phyloP scores from a whole-genome alignment of 768 basidiomycete species.

The Glaciozyma antarctica region DNA sequence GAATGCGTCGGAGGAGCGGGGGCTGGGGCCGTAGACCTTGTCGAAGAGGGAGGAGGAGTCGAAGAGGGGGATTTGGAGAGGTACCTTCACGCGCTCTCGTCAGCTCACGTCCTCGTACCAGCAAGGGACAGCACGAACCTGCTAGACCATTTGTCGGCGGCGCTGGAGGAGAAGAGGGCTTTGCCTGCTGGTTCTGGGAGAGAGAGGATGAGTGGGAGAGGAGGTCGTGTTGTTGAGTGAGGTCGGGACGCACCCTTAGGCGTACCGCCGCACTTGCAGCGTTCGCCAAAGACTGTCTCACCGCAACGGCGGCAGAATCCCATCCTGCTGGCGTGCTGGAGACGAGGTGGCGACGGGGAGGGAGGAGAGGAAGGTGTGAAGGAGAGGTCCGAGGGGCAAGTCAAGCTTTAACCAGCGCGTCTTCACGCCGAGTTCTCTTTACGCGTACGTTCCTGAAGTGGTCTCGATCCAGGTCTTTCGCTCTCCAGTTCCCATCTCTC shows the following conservation, averaged over 20 bases:
- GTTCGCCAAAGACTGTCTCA: not conserved
- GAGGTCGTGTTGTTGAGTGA: not conserved
- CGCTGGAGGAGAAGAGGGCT: not conserved
- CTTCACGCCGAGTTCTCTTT: too few relatives aligned
- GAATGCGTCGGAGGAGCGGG: not conserved
- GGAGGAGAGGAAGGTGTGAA: too few relatives aligned
- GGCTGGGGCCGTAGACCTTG: not conserved
- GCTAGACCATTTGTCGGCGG: slow-evolving; percentile 11
- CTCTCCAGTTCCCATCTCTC: not conserved
- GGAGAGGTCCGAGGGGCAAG: too few relatives aligned
- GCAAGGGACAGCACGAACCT: not conserved
- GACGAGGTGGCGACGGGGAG: too few relatives aligned
- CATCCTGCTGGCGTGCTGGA: slow-evolving; percentile 1
- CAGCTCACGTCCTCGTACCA: not conserved
- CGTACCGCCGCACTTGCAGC: slow-evolving; percentile 22
- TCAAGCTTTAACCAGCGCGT: not conserved
- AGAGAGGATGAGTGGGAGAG: not conserved
- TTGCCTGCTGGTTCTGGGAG: slow-evolving; percentile 13
- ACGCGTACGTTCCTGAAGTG: too few relatives aligned
- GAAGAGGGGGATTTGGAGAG: not conserved
- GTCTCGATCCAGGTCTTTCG: too few relatives aligned
- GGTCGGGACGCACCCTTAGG: slow-evolving; percentile 1
- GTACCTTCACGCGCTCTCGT: not conserved
- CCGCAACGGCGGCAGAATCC: slow-evolving; percentile 28
- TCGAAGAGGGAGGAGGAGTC: too few relatives aligned